Evolutionary conservation across 495 filamentous ascomycete species (phyloP), one percentile per base, ranked within the genome.

Genomic region (Bacidia gigantensis): DNA sequence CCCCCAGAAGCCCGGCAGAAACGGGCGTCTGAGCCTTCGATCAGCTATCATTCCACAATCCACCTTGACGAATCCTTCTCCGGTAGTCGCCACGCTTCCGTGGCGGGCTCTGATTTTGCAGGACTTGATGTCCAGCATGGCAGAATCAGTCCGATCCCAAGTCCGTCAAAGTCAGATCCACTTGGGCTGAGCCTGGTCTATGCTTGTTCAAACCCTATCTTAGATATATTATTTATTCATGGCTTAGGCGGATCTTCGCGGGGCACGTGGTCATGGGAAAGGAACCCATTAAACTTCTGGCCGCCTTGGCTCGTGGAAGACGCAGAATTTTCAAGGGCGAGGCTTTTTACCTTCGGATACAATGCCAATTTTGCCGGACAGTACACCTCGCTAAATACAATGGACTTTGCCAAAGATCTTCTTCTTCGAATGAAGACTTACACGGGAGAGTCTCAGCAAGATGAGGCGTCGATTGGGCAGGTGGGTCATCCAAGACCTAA

Each of bases 331-430:
- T 50, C 46, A 11, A n/a, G 41, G 3, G 58, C 58, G 3, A 56
- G 65, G 24, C 60, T 68, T 12, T 46, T 61, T 11, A 65, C 63
- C 0, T 68, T 64, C 22, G 65, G 65, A 0, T 68, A 68, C 26
- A 64, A 66, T 58, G 56, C 63, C 3, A 54, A 63, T 11, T 64
- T 67, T 42, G 22, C 11, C 3, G 56, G 10, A 32, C 21, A 38
- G 20, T 35, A 46, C 21, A 57, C 41, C 24, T 43, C 40, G 26
- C 21, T 55, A 48, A 14, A 53, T 3, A 56, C 68, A 3, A 46
- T 56, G 11, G 66, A 68, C 35, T 68, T 67, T 45, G 61, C 66
- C 11, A 68, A 65, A 40, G 62, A 59, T 29, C 58, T 67, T 0
- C 52, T 68, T 11, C 60, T 56, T 29, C 42, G 55, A 14, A 39